phyloP scores from a whole-genome alignment of 1,139 yeast genomes.

The Eremothecium sinecaudum region DNA sequence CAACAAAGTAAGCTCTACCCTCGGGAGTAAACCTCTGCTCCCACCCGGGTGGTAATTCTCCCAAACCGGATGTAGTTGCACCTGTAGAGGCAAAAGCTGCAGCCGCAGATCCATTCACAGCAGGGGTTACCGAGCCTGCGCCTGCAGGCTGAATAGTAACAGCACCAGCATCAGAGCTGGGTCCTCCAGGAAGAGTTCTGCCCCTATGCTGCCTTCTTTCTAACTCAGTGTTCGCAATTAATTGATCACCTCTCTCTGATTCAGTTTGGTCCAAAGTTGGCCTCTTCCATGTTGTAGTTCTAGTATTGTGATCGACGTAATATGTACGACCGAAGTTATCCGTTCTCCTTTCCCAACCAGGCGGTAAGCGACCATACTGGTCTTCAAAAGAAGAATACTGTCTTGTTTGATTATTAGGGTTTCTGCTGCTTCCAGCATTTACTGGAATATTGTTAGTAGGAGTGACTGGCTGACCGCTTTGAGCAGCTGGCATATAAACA shows the following conservation, averaged over 20 bases:
- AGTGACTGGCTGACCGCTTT: conserved; percentile 12
- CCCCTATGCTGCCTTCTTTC: conserved; percentile 89
- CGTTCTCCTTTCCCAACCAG: conserved; percentile 98
- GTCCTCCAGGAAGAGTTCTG: conserved; percentile 77
- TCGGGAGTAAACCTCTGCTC: conserved; percentile 97
- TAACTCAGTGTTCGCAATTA: conserved; percentile 61
- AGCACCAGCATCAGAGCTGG: conserved; percentile 27
- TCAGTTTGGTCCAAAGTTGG: conserved; percentile 72
- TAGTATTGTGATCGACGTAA: conserved; percentile 93
- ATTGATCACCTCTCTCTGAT: conserved; percentile 47
- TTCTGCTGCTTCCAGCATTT: conserved; percentile 24
- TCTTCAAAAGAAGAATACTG: conserved; percentile 92
- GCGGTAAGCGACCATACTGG: conserved; percentile 89
- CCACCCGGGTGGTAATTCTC: conserved; percentile 98
- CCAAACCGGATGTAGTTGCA: conserved; percentile 89
- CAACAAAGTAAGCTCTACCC: conserved; percentile 96
- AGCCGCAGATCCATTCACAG: conserved; percentile 60
- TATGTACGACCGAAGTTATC: conserved; percentile 96
- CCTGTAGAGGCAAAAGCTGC: conserved; percentile 80
- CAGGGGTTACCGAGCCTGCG: conserved; percentile 36
- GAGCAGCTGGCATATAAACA: background rate
- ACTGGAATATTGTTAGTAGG: conserved; percentile 18
- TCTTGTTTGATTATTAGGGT: conserved; percentile 34
- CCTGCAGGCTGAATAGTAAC: conserved; percentile 32
- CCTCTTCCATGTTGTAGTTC: conserved; percentile 97